Evolutionary conservation across 2,329 filamentous ascomycete species (phyloP).

Genomic region (Ophiostoma piceae): DNA sequence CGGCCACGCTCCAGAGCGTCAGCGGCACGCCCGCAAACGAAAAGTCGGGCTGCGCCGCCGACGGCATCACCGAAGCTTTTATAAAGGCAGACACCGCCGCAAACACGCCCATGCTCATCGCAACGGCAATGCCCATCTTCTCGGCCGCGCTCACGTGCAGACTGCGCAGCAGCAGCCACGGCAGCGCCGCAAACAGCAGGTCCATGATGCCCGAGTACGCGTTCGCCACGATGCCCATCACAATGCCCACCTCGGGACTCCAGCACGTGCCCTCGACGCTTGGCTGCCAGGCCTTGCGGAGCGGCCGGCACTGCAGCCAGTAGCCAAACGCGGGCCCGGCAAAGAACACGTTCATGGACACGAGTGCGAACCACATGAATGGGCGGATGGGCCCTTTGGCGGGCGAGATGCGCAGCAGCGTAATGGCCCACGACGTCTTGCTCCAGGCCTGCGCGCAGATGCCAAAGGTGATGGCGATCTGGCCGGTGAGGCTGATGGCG

Average conservation of each 20-base stretch:
- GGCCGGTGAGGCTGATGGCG: no score
- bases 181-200: neutral
- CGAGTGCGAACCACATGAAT: no score
- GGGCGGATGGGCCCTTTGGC: no score
- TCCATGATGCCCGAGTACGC: neutral
- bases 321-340: neutral
- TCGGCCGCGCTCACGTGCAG: neutral
- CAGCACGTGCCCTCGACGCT: neutral
- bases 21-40: conserved; percentile 22
- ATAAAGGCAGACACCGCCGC: neutral
- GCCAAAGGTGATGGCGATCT: no score
- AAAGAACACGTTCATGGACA: no score
- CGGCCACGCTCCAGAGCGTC: conserved; percentile 30
- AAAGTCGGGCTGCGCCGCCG: conserved; percentile 22
- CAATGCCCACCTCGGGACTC: neutral
- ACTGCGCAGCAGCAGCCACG: neutral
- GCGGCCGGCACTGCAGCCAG: neutral
- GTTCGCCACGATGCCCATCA: neutral
- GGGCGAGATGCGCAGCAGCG: no score
- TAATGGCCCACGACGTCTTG: no score
- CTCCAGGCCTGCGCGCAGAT: no score
- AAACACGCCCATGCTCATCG: neutral
- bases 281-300: neutral
- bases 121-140: neutral
- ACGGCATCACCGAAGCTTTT: conserved; percentile 1